phyloP scores from a whole-genome alignment of 768 basidiomycete species.

The Lactarius tabidus region DNA sequence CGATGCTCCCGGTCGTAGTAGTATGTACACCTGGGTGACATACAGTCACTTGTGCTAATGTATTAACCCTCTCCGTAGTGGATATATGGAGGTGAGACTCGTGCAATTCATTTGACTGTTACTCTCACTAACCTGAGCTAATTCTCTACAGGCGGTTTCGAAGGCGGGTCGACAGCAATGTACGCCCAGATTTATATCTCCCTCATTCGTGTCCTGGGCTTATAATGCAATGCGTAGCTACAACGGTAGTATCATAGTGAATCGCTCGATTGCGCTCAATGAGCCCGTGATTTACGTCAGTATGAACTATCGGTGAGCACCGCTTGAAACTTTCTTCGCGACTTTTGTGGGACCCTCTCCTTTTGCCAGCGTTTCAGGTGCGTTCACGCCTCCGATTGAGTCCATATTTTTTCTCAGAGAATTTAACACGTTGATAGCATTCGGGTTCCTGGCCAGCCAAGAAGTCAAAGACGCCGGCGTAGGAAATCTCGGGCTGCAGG shows the following conservation, averaged over 20 bases:
- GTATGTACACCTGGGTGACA: too few species aligned
- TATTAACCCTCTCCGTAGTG: too few species aligned
- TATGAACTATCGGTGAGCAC: conserved; percentile 28
- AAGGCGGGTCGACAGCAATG: background rate
- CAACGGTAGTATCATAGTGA: conserved; percentile 21
- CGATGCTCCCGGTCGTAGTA: too few species aligned
- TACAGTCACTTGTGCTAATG: too few species aligned
- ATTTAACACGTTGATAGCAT: conserved; percentile 29
- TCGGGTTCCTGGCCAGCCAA: conserved; percentile 49
- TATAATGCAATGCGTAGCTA: background rate
- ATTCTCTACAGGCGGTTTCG: conserved; percentile 3
- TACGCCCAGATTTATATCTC: background rate
- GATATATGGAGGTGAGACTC: too few species aligned
- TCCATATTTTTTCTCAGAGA: too few species aligned
- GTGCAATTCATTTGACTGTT: too few species aligned
- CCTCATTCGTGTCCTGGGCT: background rate
- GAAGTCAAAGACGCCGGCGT: conserved; percentile 50
- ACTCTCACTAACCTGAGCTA: too few species aligned
- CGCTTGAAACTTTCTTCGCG: background rate
- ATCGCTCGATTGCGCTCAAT: conserved; percentile 26
- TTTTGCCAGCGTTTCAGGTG: conserved; percentile 13
- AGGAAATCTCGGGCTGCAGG: conserved; percentile 60
- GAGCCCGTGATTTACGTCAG: conserved; percentile 29
- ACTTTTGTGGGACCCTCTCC: background rate
- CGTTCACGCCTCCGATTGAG: background rate